Percentiles rank a stretch among this genome's conserved stretches.
Evolutionary conservation across 768 basidiomycete genomes (phyloP).

Genomic region (Psilocybe azurescens): DNA sequence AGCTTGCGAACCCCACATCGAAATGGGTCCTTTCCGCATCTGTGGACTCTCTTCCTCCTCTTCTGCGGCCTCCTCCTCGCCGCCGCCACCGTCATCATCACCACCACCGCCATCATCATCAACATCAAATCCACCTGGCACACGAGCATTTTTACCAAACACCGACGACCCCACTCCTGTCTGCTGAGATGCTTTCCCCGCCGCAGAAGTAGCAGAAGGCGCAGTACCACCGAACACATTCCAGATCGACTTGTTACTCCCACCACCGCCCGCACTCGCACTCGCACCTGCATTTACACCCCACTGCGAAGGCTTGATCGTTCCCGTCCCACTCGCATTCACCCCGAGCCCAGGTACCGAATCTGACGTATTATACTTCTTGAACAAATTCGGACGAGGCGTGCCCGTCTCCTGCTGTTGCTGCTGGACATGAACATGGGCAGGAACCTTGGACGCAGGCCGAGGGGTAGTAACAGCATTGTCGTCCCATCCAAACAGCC

Average conservation of each 20-base stretch:
- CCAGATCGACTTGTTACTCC: slow-evolving; percentile 19
- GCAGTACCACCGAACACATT: slow-evolving; percentile 22
- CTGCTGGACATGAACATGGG: slow-evolving; percentile 20
- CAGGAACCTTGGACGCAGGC: slow-evolving; percentile 29
- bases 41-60: slow-evolving; percentile 9
- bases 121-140: slow-evolving; percentile 24
- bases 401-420: slow-evolving; percentile 14
- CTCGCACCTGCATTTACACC: slow-evolving; percentile 10
- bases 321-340: slow-evolving; percentile 15
- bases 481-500: slow-evolving; percentile 12
- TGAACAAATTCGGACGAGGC: slow-evolving; percentile 17
- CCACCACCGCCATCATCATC: slow-evolving; percentile 15
- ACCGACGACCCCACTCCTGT: not conserved
- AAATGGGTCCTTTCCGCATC: slow-evolving; percentile 20
- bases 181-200: slow-evolving; percentile 8
- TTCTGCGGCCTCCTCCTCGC: slow-evolving; percentile 11
- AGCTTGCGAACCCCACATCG: slow-evolving; percentile 19
- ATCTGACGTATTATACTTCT: slow-evolving; percentile 11
- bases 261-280: slow-evolving; percentile 2
- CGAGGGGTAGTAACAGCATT: slow-evolving; percentile 24
- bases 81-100: slow-evolving; percentile 15
- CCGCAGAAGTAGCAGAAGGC: not conserved
- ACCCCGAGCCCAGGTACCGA: not conserved
- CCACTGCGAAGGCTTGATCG: slow-evolving; percentile 25
- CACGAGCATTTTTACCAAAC: slow-evolving; percentile 8